Conservation (phyloP, 2,329 filamentous ascomycete genomes). For the Cladosporium sp. region DNA sequence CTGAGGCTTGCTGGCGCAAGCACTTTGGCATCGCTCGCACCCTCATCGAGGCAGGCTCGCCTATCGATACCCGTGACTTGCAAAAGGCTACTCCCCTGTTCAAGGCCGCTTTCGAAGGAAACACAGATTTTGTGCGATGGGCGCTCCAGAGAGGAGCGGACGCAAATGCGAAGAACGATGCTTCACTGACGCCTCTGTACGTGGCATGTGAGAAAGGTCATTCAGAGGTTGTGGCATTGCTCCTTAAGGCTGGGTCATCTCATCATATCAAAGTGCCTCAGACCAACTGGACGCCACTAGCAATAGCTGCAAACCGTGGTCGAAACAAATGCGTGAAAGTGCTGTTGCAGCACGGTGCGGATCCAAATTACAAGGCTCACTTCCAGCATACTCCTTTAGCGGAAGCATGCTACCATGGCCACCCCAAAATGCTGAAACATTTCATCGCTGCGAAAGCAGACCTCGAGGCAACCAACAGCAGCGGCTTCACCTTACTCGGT, state of each 20-base stretch:
- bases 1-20: constrained; percentile 9
- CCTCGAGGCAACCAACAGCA: not conserved
- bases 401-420: constrained; percentile 14
- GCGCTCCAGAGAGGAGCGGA: not conserved
- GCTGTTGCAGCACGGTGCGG: constrained; percentile 10
- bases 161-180: not conserved
- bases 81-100: constrained; percentile 1
- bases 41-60: constrained; percentile 3
- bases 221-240: not conserved
- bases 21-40: constrained; percentile 4
- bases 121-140: constrained; percentile 3
- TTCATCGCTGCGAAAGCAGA: constrained; percentile 10
- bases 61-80: constrained; percentile 1
- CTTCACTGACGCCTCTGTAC: constrained; percentile 1
- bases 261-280: not conserved
- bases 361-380: constrained; percentile 12
- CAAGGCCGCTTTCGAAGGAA: constrained; percentile 1
- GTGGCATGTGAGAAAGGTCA: not conserved
- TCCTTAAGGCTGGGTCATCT: not conserved
- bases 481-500: constrained; percentile 5
- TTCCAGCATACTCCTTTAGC: constrained; percentile 1
- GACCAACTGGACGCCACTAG: not conserved
- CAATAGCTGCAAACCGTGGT: constrained; percentile 8
- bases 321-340: constrained; percentile 5
- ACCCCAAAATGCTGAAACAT: constrained; percentile 7